Evolutionary conservation across 176 grass and related monocot species (phyloP).

Genomic region (Puya raimondii): DNA sequence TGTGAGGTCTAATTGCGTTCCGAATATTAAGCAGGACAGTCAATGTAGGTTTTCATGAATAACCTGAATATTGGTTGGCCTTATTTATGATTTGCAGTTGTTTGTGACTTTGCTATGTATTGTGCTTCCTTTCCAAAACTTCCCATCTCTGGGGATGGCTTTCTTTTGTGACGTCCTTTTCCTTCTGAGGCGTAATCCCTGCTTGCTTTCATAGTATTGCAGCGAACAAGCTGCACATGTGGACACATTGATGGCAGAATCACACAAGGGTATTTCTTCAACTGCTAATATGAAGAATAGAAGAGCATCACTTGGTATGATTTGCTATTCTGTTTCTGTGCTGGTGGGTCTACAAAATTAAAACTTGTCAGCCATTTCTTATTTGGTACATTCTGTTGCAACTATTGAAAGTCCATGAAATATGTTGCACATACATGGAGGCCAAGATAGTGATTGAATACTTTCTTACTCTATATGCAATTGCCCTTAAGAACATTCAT

Average conservation of each 20-base stretch:
- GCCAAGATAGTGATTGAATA: background rate
- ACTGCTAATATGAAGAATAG: constrained; percentile 29
- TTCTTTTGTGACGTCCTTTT: too few relatives aligned
- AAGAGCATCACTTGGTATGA: constrained; percentile 57
- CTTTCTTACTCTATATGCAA: constrained; percentile 1
- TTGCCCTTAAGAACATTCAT: background rate
- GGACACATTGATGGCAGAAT: constrained; percentile 22
- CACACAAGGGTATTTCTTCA: constrained; percentile 47
- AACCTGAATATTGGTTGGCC: too few relatives aligned
- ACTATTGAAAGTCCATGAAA: background rate
- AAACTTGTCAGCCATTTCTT: background rate
- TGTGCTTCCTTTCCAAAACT: too few relatives aligned
- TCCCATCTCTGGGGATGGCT: too few relatives aligned
- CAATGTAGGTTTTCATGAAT: too few relatives aligned
- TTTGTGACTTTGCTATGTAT: too few relatives aligned
- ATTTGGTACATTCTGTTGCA: background rate
- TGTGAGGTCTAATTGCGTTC: too few relatives aligned
- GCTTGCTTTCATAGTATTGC: background rate
- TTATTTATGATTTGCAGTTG: too few relatives aligned
- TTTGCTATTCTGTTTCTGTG: constrained; percentile 14
- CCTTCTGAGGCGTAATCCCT: too few relatives aligned
- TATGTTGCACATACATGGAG: background rate
- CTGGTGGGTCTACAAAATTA: constrained; percentile 1
- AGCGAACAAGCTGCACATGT: background rate
- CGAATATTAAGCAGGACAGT: too few relatives aligned